Percentiles rank a stretch among this genome's conserved stretches.
Evolutionary conservation across 176 grass and related monocot genomes (phyloP).

Genomic region (Triticum timopheevii): DNA sequence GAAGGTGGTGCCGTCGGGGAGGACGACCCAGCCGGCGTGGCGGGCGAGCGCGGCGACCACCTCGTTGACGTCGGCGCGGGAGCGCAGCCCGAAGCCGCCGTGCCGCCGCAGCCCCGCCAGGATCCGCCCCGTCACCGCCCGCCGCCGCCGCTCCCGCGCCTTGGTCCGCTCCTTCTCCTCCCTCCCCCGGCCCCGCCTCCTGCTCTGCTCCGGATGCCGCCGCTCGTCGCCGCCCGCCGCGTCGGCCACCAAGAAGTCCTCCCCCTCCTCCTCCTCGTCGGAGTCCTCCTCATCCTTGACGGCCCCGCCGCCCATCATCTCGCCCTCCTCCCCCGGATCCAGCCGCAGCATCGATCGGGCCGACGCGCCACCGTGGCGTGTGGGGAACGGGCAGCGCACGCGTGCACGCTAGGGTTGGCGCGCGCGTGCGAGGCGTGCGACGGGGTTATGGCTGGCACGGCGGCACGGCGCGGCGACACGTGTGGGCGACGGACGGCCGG

Average conservation of each 20-base stretch:
- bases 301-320: constrained; percentile 28
- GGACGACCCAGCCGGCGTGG: constrained; percentile 70
- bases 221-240: not conserved
- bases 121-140: constrained; percentile 81
- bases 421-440: constrained; percentile 38
- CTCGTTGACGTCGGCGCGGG: constrained; percentile 77
- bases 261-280: not conserved
- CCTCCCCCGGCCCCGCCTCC: constrained; percentile 19
- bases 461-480: constrained; percentile 42
- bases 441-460: constrained; percentile 59
- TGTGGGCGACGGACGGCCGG: constrained; percentile 40
- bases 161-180: constrained; percentile 96
- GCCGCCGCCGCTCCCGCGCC: constrained; percentile 77
- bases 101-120: constrained; percentile 77
- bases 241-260: constrained; percentile 21
- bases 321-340: not conserved
- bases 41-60: constrained; percentile 57
- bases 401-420: constrained; percentile 43
- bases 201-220: not conserved
- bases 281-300: constrained; percentile 35
- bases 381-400: not conserved
- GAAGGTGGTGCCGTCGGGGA: constrained; percentile 83
- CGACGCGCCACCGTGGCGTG: not conserved
- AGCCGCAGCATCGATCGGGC: not conserved
- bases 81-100: constrained; percentile 83